Evolutionary conservation across 164 flowering plant genomes (phyloP), one percentile per base, ranked within the genome.

Genomic region (Macadamia integrifolia): DNA sequence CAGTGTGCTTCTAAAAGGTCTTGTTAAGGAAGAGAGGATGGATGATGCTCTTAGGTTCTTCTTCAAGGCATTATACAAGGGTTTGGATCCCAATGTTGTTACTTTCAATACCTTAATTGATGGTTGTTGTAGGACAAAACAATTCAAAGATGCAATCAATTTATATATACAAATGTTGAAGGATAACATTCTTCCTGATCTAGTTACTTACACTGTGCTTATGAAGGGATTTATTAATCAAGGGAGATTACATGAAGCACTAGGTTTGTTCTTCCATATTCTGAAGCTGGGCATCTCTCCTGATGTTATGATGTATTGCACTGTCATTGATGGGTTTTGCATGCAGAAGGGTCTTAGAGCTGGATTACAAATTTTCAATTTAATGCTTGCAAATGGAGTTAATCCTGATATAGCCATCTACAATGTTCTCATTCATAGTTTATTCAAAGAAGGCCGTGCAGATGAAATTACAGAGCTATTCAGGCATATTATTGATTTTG

Each of bases 1-100:
- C 66, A 50, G 75, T 65, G 74, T 79, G 49, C 77, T 83, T 31
- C 61, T 80, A 63, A 80, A 77, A 66, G 88, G 86, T 50, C 79
- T 86, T 40, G 66, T 82, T 71, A 79, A 74, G 66, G 75, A 75
- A 62, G 84, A 84, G 28, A 69, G 69, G 58, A 73, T 83, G 75
- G 68, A 12, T 69, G 80, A 79, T 77, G 86, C 88, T 43, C 71
- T 80, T 59, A 76, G 79, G 32, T 78, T 81, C 50, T 84, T 80
- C 74, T 74, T 79, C 50, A 74, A 79, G 65, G 69, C 78, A 9
- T 31, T 77, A 42, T 64, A 67, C 31, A 58, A 35, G 32, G 77
- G 79, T 72, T 15, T 80, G 42, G 66, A 29, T 23, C 84, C 83
- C 17, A 84, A 79, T 67, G 55, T 67, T 11, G 46, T 71, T 71